These are phyloP conservation scores for Podaxis mareebaensis DNA, from an alignment of 768 basidiomycete genomes.

Conservation along the genomic window DNA sequence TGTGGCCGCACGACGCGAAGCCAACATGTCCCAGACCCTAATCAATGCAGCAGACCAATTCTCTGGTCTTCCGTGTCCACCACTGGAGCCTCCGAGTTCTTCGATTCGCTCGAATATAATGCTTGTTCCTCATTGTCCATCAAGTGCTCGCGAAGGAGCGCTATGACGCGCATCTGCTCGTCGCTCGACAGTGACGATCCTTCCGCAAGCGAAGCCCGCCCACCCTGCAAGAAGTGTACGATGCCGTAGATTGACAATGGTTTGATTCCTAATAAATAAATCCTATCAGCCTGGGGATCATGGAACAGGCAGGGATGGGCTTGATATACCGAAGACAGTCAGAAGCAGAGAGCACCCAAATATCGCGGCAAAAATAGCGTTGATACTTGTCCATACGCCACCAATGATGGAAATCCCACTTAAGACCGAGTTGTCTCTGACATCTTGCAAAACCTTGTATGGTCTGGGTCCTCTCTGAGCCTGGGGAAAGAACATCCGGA, in stretches of 20 bases:
- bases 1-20: too few relatives aligned
- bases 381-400: slow-evolving; percentile 14
- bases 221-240: not conserved
- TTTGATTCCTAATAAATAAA: not conserved
- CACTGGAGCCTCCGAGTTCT: too few relatives aligned
- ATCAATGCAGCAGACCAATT: too few relatives aligned
- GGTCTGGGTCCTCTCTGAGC: too few relatives aligned
- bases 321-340: slow-evolving; percentile 7
- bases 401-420: slow-evolving; percentile 13
- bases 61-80: too few relatives aligned
- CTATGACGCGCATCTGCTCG: not conserved
- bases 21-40: too few relatives aligned
- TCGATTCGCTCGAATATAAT: too few relatives aligned
- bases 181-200: not conserved
- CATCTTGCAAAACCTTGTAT: not conserved
- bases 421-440: slow-evolving; percentile 10
- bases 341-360: slow-evolving; percentile 13
- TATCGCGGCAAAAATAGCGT: slow-evolving; percentile 12
- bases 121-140: not conserved
- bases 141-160: not conserved
- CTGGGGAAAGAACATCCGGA: not conserved
- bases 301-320: not conserved
- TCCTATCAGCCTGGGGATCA: not conserved
- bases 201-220: not conserved
- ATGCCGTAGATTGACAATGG: slow-evolving; percentile 4